Evolutionary conservation across 352 stramenopile species (phyloP), one percentile per base, ranked within the genome.

Genomic region (Phytophthora pseudosyringae): DNA sequence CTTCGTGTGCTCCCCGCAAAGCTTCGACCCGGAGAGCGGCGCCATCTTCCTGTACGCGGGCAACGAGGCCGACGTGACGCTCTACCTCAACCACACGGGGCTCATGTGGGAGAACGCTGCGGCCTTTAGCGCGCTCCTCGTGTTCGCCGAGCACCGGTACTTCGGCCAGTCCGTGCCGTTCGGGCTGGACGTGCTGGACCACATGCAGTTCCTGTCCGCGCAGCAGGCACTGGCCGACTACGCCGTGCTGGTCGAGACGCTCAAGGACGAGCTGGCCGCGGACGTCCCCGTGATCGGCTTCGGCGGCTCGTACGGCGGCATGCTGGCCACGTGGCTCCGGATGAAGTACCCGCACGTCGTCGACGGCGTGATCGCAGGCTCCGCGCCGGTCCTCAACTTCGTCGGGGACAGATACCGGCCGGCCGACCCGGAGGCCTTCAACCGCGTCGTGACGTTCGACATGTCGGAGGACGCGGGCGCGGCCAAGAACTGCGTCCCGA

Each of bases 181-280:
- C 46, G 67, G 67, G 16, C 35, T 75, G 29, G 67, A 85, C 36
- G 71, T 83, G 21, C 44, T 78, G 47, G 56, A 85, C n/a, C 71
- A 87, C 64, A 75, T 92, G 70, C 54, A 86, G 33, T 97, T 88
- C 48, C 69, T 96, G 10, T 90, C 83, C 5, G 88, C 85, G 0
- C 81, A 94, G 16, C 95, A 99, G 71, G 70, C 80, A 16, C 62
- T 97, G 2, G 86, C 83, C 0, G 90, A 97, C 65, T 93, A 84
- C 59, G 76, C 81, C 0, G 69, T 80, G 59, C 59, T 94, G 8
- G 64, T 94, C 7, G 48, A 81, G 15, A 21, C 57, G 13, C 45
- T 93, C 16, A 86, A 89, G 56, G 11, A 39, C 10, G 58, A 86
- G 13, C 40, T 77, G 38, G 26, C 73, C 5, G 68, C 50, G 2